phyloP scores from a whole-genome alignment of 148 eudicot genomes.

The Cornus suecica region DNA sequence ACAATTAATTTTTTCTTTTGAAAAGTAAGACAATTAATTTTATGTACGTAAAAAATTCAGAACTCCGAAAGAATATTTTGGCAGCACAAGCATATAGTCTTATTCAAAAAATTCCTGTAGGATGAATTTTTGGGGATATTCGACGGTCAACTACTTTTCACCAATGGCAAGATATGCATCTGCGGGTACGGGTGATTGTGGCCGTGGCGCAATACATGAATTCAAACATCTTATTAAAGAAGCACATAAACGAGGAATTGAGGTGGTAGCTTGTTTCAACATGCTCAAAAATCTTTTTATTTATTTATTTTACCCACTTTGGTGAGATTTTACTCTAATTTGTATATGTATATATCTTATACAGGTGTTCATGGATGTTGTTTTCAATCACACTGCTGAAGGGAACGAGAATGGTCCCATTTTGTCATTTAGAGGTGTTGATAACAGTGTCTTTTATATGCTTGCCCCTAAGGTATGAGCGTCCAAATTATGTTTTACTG shows the following conservation, averaged over 20 bases:
- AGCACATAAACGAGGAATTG: conserved; percentile 95
- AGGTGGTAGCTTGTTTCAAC: conserved; percentile 50
- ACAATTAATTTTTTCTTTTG: no score
- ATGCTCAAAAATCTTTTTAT: conserved; percentile 8
- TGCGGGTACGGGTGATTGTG: conserved; percentile 62
- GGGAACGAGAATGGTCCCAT: conserved; percentile 94
- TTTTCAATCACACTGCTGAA: conserved; percentile 99
- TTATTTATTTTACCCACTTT: no score
- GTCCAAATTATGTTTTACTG: neutral
- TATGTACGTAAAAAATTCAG: neutral
- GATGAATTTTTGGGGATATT: conserved; percentile 98
- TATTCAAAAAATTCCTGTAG: conserved; percentile 35
- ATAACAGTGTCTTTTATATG: conserved; percentile 92
- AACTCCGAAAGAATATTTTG: neutral
- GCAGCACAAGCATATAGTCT: neutral
- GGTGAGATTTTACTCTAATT: conserved; percentile 16
- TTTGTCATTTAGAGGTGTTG: conserved; percentile 90
- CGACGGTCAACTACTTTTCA: conserved; percentile 84
- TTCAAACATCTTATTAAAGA: conserved; percentile 92
- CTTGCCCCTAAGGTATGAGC: conserved; percentile 87
- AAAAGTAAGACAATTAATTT: no score
- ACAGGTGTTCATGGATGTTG: conserved; percentile 98
- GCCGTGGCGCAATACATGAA: conserved; percentile 79
- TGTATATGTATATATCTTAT: neutral
- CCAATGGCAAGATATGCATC: conserved; percentile 94